Percentiles rank a stretch among this genome's conserved stretches.
Evolutionary conservation across 1,284 basidiomycete species (phyloP).

Genomic region (Xerocomus minutiporus): DNA sequence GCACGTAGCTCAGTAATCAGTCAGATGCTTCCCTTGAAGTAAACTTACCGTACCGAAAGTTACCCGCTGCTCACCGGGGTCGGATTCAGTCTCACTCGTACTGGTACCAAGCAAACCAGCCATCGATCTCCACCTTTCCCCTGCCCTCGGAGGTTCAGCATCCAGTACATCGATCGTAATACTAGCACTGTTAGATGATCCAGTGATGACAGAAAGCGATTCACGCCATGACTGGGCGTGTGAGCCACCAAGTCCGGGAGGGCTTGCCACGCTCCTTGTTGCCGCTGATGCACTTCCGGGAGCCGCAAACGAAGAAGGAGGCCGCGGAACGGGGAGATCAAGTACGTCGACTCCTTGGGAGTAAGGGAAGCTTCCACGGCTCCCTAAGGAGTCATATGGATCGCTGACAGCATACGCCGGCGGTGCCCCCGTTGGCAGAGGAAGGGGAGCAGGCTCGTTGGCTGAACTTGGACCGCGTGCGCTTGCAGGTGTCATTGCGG

Average conservation of each 20-base stretch:
- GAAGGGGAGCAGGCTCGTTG: conserved; percentile 11
- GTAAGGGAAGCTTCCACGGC: conserved; percentile 17
- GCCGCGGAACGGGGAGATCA: conserved; percentile 56
- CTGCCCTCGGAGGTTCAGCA: conserved; percentile 56
- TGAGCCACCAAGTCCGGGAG: conserved; percentile 47
- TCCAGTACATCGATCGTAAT: conserved; percentile 57
- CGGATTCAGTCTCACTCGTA: conserved; percentile 19
- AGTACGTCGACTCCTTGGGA: conserved; percentile 45
- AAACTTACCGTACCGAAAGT: conserved; percentile 58
- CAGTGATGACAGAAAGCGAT: conserved; percentile 36
- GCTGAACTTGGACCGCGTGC: conserved; percentile 17
- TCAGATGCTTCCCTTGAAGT: conserved; percentile 4
- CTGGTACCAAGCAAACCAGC: conserved; percentile 33
- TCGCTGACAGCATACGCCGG: conserved; percentile 37
- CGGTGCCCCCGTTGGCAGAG: conserved; percentile 26
- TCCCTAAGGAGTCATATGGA: conserved; percentile 24
- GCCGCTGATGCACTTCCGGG: conserved; percentile 28
- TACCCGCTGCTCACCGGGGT: conserved; percentile 40
- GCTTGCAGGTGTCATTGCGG: conserved; percentile 40
- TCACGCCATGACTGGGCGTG: conserved; percentile 42
- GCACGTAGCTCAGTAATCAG: conserved; percentile 12
- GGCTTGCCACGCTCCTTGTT: conserved; percentile 34
- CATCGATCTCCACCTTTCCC: conserved; percentile 53
- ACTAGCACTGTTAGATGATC: conserved; percentile 30
- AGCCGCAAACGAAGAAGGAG: conserved; percentile 46